Conservation (phyloP, 1,284 basidiomycete genomes). For the Blastosporella zonata region DNA sequence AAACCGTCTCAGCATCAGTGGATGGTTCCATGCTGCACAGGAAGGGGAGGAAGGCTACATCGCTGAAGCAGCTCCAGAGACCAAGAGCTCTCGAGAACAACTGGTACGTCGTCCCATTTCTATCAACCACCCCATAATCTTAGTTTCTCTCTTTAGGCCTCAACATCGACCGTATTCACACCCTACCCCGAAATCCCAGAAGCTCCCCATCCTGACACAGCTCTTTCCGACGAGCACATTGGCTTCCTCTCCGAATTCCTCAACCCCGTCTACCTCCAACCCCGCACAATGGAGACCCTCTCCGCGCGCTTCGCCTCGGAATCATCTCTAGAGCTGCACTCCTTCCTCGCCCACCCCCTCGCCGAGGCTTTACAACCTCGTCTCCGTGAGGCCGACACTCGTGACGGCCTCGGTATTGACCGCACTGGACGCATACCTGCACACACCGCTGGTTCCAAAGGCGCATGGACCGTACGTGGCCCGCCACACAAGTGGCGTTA, state of each 20-base stretch:
- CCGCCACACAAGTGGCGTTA: slow-evolving; percentile 96
- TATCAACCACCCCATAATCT: slow-evolving; percentile 1
- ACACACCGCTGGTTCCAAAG: slow-evolving; percentile 56
- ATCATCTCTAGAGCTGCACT: slow-evolving; percentile 88
- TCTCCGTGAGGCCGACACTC: slow-evolving; percentile 61
- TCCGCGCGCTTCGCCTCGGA: slow-evolving; percentile 84
- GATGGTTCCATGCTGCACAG: slow-evolving; percentile 95
- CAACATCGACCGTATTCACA: slow-evolving; percentile 59
- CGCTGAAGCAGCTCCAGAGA: slow-evolving; percentile 41
- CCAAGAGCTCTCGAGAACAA: slow-evolving; percentile 77
- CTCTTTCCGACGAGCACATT: slow-evolving; percentile 59
- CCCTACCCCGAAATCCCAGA: slow-evolving; percentile 49
- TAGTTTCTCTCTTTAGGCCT: slow-evolving; percentile 34
- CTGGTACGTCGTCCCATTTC: slow-evolving; percentile 53
- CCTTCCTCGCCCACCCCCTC: slow-evolving; percentile 73
- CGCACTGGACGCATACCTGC: slow-evolving; percentile 56
- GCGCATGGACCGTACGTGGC: slow-evolving; percentile 75
- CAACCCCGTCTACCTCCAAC: slow-evolving; percentile 88
- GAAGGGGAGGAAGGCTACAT: slow-evolving; percentile 89
- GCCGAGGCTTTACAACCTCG: slow-evolving; percentile 66
- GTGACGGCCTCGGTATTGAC: slow-evolving; percentile 61
- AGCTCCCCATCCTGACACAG: slow-evolving; percentile 46
- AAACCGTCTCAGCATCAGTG: slow-evolving; percentile 85
- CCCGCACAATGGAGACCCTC: slow-evolving; percentile 79
- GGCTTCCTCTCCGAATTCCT: slow-evolving; percentile 80